Evolutionary conservation across 1,139 yeast genomes (phyloP).

Genomic region (Zhuliangozyma blackwelliae): DNA sequence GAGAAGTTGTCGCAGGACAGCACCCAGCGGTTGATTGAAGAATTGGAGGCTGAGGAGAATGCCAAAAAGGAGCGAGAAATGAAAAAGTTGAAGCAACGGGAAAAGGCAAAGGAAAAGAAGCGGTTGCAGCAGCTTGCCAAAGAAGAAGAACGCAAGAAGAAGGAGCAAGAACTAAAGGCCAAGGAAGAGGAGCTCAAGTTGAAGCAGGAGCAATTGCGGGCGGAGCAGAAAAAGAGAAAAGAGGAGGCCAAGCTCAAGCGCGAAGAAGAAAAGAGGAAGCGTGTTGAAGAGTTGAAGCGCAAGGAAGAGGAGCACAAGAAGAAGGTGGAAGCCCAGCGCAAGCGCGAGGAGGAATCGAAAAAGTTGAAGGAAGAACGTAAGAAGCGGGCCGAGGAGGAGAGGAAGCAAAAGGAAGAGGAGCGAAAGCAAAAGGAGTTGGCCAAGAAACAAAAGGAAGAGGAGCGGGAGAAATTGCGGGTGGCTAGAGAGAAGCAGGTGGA

Average conservation of each 20-base stretch:
- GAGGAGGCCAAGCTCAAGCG: conserved; percentile 49
- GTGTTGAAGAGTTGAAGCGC: conserved; percentile 34
- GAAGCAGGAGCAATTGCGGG: conserved; percentile 37
- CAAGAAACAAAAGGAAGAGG: conserved; percentile 41
- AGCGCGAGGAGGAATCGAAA: conserved; percentile 45
- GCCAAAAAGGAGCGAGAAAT: conserved; percentile 67
- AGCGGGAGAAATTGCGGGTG: conserved; percentile 13
- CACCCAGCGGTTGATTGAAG: conserved; percentile 67
- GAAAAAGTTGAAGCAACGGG: conserved; percentile 68
- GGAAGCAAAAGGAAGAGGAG: conserved; percentile 40
- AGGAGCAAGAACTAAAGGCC: conserved; percentile 50
- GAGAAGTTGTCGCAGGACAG: conserved; percentile 73
- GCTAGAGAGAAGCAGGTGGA: conserved; percentile 27
- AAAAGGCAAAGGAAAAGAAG: conserved; percentile 76
- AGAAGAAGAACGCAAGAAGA: conserved; percentile 65
- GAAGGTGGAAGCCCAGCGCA: conserved; percentile 44
- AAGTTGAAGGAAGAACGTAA: conserved; percentile 40
- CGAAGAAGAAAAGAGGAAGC: conserved; percentile 50
- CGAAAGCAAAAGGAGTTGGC: conserved; percentile 39
- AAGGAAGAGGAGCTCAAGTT: conserved; percentile 32
- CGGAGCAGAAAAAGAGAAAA: conserved; percentile 39
- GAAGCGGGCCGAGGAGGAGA: conserved; percentile 42
- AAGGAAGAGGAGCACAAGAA: conserved; percentile 47
- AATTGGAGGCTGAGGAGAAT: conserved; percentile 72
- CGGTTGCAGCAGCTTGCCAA: conserved; percentile 63